These are phyloP conservation scores for Xanthoconium separans DNA, from an alignment of 1,284 basidiomycete species.

Conservation along the genomic window DNA sequence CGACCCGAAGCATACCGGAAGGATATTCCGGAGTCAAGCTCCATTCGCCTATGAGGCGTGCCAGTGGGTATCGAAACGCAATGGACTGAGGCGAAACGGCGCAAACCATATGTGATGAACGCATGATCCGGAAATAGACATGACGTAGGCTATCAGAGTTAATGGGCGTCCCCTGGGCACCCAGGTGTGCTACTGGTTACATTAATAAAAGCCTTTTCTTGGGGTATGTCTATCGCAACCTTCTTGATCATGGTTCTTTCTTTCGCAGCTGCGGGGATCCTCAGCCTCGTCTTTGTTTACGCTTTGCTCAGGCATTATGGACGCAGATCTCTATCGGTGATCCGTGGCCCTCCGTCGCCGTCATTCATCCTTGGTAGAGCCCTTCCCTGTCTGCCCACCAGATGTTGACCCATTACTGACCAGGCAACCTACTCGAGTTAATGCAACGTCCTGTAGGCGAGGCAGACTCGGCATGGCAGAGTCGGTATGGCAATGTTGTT, in stretches of 20 bases:
- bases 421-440: constrained; percentile 29
- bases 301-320: constrained; percentile 8
- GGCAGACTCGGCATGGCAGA: constrained; percentile 32
- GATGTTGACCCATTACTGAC: background rate
- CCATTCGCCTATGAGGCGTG: no score
- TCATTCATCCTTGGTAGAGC: constrained; percentile 34
- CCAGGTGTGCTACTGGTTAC: no score
- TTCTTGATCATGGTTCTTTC: background rate
- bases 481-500: constrained; percentile 28
- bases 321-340: constrained; percentile 23
- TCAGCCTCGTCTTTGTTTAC: constrained; percentile 12
- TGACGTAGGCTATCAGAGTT: no score
- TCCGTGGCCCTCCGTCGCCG: constrained; percentile 33
- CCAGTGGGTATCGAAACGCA: no score
- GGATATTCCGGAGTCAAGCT: no score
- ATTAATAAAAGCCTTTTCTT: no score
- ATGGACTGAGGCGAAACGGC: no score
- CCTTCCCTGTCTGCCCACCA: background rate
- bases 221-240: no score
- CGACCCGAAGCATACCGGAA: no score
- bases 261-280: background rate
- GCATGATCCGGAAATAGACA: no score
- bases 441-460: constrained; percentile 26
- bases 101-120: no score
- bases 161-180: no score